Evolutionary conservation across 768 basidiomycete species (phyloP), one percentile per base, ranked within the genome.

Genomic region (Scleroderma bovista): DNA sequence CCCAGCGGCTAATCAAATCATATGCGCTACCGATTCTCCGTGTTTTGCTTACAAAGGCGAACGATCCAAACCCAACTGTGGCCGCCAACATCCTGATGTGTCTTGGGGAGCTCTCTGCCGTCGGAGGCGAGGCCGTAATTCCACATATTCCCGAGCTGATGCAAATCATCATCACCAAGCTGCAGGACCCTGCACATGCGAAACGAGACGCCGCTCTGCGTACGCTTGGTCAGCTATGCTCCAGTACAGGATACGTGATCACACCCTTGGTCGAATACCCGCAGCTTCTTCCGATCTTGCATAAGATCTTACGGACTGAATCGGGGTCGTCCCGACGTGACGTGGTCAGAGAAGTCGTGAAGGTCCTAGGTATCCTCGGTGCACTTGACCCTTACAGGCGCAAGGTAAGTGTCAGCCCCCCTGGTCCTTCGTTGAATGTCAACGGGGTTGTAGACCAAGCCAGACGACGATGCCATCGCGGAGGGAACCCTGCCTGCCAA

Each of bases 1-100:
- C 94, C 0, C 89, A 95, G 56, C 83, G 90, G 38, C 79, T 98
- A 15, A 95, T 98, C 69, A 94, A 93, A 61, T 91, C 93, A 11
- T 98, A 99, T 65, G 91, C 93, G 0, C 76, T 94, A 11, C 90
- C 95, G 0, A 93, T 99, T 76, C 78, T 98, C n/a, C 81, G 85
- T 19, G 94, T 93, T 1, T 80, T 98, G 7, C 77, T 98, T 13
- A 84, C 80, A 23, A 98, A 96, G 60, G 93, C 93, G 1, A 82
- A 83, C 51, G 94, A 97, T 58, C 64, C 71, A 17, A 93, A 92
- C 54, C 79, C 93, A 3, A 81, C 86, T 10, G 93, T 99, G 24
- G 90, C 94, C 1, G 88, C 95, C 2, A 86, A 93, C 56, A 88
- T 97, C 49, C 74, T 98, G 24, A 87, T 89, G 77, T 95, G 95